Conservation (phyloP, 257 asterid genomes). For the Solanum medicagineum region DNA sequence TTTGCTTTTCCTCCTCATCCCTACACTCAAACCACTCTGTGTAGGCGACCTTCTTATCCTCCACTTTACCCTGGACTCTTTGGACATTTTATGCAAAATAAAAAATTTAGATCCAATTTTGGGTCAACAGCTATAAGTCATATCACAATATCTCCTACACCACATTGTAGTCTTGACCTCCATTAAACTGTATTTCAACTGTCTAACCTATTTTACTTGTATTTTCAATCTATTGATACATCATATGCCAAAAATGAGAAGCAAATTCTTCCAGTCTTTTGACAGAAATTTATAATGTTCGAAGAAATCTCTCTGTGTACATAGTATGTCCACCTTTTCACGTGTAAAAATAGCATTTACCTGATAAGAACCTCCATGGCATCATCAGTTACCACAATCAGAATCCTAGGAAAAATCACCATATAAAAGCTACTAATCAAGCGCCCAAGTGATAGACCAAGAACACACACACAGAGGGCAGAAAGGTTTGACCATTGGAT, state of each 20-base stretch:
- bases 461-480: background rate
- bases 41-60: too few species aligned
- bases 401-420: too few species aligned
- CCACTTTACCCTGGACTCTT: too few species aligned
- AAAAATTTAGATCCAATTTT: background rate
- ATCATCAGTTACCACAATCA: background rate
- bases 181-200: too few species aligned
- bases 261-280: background rate
- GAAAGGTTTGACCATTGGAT: background rate
- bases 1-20: too few species aligned
- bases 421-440: too few species aligned
- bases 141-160: too few species aligned
- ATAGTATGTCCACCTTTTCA: background rate
- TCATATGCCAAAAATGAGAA: background rate
- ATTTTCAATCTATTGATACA: too few species aligned
- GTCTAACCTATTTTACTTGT: too few species aligned
- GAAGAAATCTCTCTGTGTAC: background rate
- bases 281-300: background rate
- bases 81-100: too few species aligned
- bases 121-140: background rate
- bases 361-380: background rate
- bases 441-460: background rate
- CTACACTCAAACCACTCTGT: too few species aligned
- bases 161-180: background rate
- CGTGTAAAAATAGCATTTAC: background rate